These are phyloP conservation scores for Peronospora farinosa DNA, from an alignment of 352 stramenopile species.

Conservation along the genomic window DNA sequence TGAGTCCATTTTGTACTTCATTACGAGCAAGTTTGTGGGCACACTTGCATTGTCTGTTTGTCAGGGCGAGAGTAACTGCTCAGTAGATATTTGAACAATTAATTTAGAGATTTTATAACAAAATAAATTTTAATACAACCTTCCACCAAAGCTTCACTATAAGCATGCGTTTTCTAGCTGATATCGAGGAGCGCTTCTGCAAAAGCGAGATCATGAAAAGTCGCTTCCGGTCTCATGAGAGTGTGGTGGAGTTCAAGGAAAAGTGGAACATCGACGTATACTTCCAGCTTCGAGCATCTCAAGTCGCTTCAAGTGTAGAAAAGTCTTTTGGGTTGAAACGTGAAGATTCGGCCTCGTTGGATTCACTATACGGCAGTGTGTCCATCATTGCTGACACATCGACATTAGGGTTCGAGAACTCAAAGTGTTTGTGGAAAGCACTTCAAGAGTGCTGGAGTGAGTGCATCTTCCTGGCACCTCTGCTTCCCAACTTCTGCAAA, in stretches of 20 bases:
- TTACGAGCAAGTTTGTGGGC: conserved; percentile 55
- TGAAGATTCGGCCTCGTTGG: conserved; percentile 14
- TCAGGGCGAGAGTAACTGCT: conserved; percentile 56
- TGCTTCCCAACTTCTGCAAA: conserved; percentile 62
- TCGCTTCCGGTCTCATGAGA: conserved; percentile 67
- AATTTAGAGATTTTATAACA: conserved; percentile 58
- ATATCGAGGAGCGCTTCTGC: conserved; percentile 54
- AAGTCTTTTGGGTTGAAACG: conserved; percentile 39
- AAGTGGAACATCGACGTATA: conserved; percentile 88
- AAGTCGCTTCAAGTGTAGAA: conserved; percentile 48
- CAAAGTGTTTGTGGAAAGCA: conserved; percentile 39
- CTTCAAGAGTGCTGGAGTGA: conserved; percentile 59
- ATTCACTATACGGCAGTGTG: conserved; percentile 1
- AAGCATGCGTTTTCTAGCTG: conserved; percentile 61
- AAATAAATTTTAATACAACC: conserved; percentile 83
- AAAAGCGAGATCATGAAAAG: conserved; percentile 46
- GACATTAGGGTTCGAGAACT: conserved; percentile 44
- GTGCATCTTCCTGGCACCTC: conserved; percentile 42
- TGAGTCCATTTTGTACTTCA: conserved; percentile 64
- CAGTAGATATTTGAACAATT: conserved; percentile 70
- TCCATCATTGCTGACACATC: conserved; percentile 3
- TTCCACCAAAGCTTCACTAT: conserved; percentile 81
- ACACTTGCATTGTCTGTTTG: conserved; percentile 62
- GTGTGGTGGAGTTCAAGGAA: conserved; percentile 73
- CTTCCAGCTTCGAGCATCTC: conserved; percentile 65